phyloP scores from a whole-genome alignment of 2,329 filamentous ascomycete genomes.

The Gyromitra esculenta region DNA sequence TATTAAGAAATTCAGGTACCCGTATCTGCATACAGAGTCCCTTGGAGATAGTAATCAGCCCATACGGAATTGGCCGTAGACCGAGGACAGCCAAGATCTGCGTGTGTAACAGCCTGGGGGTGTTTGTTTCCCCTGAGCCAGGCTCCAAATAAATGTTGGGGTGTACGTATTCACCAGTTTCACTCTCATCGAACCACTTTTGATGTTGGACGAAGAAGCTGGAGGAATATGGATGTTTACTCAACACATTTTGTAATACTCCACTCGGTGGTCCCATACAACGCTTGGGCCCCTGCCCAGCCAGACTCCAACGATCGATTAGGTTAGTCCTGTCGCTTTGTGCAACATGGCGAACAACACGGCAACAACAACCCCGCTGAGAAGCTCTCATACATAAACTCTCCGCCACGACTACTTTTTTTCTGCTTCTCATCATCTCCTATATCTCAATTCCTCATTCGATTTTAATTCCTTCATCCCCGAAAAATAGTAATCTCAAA shows the following conservation, averaged over 20 bases:
- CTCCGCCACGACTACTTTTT: constrained; percentile 31
- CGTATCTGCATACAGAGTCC: not conserved
- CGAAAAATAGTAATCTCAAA: constrained; percentile 1
- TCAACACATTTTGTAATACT: constrained; percentile 25
- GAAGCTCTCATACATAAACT: constrained; percentile 44
- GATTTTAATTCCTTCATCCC: constrained; percentile 2
- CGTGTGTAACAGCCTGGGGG: constrained; percentile 5
- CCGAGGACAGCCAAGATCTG: constrained; percentile 22
- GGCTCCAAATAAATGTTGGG: constrained; percentile 38
- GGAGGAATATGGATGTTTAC: constrained; percentile 36
- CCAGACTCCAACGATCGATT: constrained; percentile 11
- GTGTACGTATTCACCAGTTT: constrained; percentile 27
- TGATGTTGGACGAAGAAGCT: constrained; percentile 1
- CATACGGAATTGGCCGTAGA: not conserved
- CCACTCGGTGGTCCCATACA: not conserved
- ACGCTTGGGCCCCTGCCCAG: constrained; percentile 35
- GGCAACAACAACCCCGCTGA: constrained; percentile 40
- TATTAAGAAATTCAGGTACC: constrained; percentile 17
- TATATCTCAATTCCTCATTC: constrained; percentile 1
- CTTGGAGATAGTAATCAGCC: constrained; percentile 22
- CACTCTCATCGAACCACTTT: constrained; percentile 11
- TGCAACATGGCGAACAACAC: constrained; percentile 25
- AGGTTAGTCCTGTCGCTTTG: constrained; percentile 21
- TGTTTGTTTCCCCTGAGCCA: constrained; percentile 34
- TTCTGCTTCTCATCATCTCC: not conserved